A percentile compares a stretch with the other conserved stretches of the same genome.
These are phyloP conservation scores for Rhizoctonia solani DNA, from an alignment of 1,284 basidiomycete species.

Conservation along the genomic window DNA sequence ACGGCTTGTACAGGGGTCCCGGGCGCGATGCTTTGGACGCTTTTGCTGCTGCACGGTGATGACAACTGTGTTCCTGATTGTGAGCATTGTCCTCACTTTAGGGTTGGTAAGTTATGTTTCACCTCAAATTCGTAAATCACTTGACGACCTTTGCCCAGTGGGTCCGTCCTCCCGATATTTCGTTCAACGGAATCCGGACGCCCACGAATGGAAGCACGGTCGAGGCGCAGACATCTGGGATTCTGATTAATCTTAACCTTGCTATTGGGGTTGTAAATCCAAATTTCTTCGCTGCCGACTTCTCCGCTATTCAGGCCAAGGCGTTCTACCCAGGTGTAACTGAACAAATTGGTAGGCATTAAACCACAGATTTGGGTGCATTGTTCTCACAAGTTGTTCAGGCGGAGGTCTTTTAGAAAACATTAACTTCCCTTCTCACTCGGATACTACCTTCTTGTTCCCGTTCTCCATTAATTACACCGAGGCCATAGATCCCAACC, in stretches of 20 bases:
- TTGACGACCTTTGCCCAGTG: conserved; percentile 31
- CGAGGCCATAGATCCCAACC: conserved; percentile 60
- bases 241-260: conserved; percentile 67
- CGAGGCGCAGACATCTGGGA: conserved; percentile 48
- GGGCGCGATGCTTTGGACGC: conserved; percentile 34
- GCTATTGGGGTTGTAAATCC: conserved; percentile 79
- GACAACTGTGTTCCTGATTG: conserved; percentile 37
- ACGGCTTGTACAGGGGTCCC: conserved; percentile 11
- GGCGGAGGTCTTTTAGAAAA: conserved; percentile 69
- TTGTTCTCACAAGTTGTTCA: conserved; percentile 44
- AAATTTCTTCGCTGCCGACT: conserved; percentile 79
- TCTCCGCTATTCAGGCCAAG: conserved; percentile 70
- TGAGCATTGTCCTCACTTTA: conserved; percentile 35
- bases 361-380: background rate
- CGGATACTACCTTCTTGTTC: conserved; percentile 76
- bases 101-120: conserved; percentile 30
- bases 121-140: background rate
- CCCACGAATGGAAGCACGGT: conserved; percentile 52
- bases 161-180: conserved; percentile 39
- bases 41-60: conserved; percentile 39
- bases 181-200: conserved; percentile 59
- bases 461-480: conserved; percentile 79
- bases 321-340: conserved; percentile 41
- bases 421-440: conserved; percentile 66
- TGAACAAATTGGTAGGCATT: conserved; percentile 18